Percentiles rank a stretch among this genome's conserved stretches.
phyloP scores from a whole-genome alignment of 192 early-diverging fungal genomes.

The Backusella circina region DNA sequence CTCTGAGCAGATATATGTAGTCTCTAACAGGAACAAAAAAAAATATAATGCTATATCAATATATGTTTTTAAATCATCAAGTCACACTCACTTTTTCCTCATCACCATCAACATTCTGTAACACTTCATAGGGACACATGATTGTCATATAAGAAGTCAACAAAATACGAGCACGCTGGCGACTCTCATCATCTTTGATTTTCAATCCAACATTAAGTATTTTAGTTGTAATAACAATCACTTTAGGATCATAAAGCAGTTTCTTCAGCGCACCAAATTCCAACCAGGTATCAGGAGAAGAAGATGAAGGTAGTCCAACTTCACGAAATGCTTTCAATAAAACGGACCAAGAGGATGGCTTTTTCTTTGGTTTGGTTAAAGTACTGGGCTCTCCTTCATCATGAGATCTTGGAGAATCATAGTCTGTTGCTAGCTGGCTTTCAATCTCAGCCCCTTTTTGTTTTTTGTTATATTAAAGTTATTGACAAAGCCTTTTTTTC shows the following conservation, averaged over 20 bases:
- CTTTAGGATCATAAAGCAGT: slow-evolving; percentile 30
- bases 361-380: background rate
- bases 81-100: slow-evolving; percentile 49
- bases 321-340: slow-evolving; percentile 8
- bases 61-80: background rate
- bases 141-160: slow-evolving; percentile 71
- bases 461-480: background rate
- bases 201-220: slow-evolving; percentile 32
- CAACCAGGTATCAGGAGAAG: slow-evolving; percentile 1
- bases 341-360: slow-evolving; percentile 6
- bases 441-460: background rate
- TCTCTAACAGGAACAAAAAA: slow-evolving; percentile 17
- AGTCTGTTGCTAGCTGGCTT: background rate
- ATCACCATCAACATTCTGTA: slow-evolving; percentile 42
- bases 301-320: background rate
- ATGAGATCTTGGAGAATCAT: background rate
- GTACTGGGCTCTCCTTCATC: background rate
- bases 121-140: slow-evolving; percentile 58
- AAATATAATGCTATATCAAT: background rate
- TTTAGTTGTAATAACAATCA: slow-evolving; percentile 35
- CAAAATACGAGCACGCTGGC: slow-evolving; percentile 53
- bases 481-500: background rate
- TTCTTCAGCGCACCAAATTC: slow-evolving; percentile 29
- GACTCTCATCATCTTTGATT: slow-evolving; percentile 42
- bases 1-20: slow-evolving; percentile 30